Evolutionary conservation across 768 basidiomycete genomes (phyloP), one percentile per base, ranked within the genome.

Genomic region (Mycena amicta): DNA sequence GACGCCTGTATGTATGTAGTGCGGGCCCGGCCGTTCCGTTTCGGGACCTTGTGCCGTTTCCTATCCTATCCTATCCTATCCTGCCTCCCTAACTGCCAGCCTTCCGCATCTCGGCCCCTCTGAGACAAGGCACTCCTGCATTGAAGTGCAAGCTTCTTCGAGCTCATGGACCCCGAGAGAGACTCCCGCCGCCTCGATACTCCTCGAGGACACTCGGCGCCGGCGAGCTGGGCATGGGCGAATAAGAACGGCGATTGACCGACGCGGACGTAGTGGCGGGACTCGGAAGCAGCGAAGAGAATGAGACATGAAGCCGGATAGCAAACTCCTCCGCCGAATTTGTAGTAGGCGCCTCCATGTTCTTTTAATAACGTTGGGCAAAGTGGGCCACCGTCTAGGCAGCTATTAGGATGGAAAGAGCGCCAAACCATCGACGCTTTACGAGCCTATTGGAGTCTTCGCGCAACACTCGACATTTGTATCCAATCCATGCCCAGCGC

Each of bases 281-380:
- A n/a, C n/a, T n/a, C n/a, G n/a, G n/a, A 3, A 82, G 73, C 11
- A 87, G 83, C 41, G 92, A 84, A 63, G 91, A 86, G 0, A 90
- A 92, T 5, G 93, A 93, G 47, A 93, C 88, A 67, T 93, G 91
- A 18, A 95, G 76, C 49, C 95, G 77, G 63, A 93, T 91, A 50
- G 91, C 87, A 66, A 94, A 90, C 70, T 92, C 92, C 71, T 95
- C 88, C 12, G 93, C 93, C 13, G 88, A 83, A 65, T 91, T 89
- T 20, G 89, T 91, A 56, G 50, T 87, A 82, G 18, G 82, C 77
- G 23, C 78, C 77, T 51, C 85, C 84, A 61, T 85, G 76, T 13
- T 78, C 74, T n/a, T 74, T 90, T 93, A 65, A 94, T 80, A 2
- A 85, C 75, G 65, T 83, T 89, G 13, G 91, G 89, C 45, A 95